These are phyloP conservation scores for Metarhizium anisopliae DNA, from an alignment of 2,329 filamentous ascomycete genomes.

Conservation along the genomic window DNA sequence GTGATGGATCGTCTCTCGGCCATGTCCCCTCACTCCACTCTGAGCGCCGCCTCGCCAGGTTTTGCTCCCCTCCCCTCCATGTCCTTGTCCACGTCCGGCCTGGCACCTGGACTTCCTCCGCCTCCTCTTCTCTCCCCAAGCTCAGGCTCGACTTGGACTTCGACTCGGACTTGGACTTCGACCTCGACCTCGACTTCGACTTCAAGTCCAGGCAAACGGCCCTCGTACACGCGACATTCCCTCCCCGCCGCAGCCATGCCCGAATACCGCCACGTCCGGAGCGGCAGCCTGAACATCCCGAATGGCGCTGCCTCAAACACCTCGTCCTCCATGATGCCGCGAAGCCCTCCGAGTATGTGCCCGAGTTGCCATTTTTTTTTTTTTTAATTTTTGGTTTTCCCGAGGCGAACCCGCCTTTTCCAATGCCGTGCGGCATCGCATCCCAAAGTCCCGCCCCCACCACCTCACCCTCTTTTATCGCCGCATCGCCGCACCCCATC, in stretches of 20 bases:
- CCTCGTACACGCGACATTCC: slow-evolving; percentile 5
- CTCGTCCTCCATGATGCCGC: slow-evolving; percentile 27
- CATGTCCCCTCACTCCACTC: slow-evolving; percentile 8
- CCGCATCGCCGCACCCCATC: slow-evolving; percentile 1
- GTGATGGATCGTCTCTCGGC: slow-evolving; percentile 3
- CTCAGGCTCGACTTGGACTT: neutral
- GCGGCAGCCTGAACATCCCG: slow-evolving; percentile 47
- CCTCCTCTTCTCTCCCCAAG: slow-evolving; percentile 3
- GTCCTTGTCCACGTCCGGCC: neutral
- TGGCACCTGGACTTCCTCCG: slow-evolving; percentile 3
- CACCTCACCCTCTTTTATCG: neutral
- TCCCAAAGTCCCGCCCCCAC: slow-evolving; percentile 6
- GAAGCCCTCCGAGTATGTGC: slow-evolving; percentile 49
- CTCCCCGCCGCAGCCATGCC: slow-evolving; percentile 26
- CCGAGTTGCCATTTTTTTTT: neutral
- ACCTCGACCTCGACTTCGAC: neutral
- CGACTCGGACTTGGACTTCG: neutral
- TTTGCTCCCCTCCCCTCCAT: neutral
- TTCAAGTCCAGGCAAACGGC: slow-evolving; percentile 1
- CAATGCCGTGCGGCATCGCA: neutral
- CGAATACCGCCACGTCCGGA: slow-evolving; percentile 48
- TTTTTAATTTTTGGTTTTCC: neutral
- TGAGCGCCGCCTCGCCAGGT: neutral
- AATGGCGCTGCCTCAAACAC: slow-evolving; percentile 17
- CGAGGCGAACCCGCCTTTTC: too few relatives aligned